phyloP scores from a whole-genome alignment of 2,329 filamentous ascomycete genomes.

The Fusarium cicatricum region DNA sequence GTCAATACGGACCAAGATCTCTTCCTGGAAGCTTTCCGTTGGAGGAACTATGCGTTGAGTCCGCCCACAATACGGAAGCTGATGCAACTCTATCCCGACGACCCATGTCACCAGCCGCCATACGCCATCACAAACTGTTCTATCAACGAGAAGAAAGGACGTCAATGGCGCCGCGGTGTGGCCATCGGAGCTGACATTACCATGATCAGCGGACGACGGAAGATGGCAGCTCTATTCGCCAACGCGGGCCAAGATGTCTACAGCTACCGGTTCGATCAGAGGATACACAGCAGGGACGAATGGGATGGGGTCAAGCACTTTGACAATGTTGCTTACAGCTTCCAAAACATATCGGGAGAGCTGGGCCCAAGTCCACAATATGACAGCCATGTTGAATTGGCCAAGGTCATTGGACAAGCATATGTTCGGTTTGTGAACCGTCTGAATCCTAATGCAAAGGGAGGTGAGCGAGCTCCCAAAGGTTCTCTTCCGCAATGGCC shows the following conservation, averaged over 20 bases:
- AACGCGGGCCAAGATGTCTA: constrained; percentile 48
- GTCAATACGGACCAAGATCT: constrained; percentile 54
- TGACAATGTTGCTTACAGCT: constrained; percentile 59
- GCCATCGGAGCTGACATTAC: constrained; percentile 58
- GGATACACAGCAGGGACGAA: constrained; percentile 51
- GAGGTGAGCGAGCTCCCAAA: constrained; percentile 19
- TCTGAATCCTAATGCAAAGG: constrained; percentile 51
- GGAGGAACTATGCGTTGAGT: constrained; percentile 56
- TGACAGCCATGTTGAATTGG: constrained; percentile 48
- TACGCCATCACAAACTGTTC: constrained; percentile 36
- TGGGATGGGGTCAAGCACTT: constrained; percentile 57
- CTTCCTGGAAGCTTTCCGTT: constrained; percentile 45
- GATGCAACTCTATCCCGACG: constrained; percentile 57
- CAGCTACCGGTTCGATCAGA: constrained; percentile 60
- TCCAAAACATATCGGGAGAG: constrained; percentile 58
- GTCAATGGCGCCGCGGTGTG: constrained; percentile 55
- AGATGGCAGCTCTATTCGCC: constrained; percentile 54
- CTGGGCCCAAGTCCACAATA: constrained; percentile 55
- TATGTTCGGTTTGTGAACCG: constrained; percentile 55
- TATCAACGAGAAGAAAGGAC: constrained; percentile 40
- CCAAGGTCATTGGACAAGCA: constrained; percentile 50
- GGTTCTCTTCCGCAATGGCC: constrained; percentile 52
- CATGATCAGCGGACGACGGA: constrained; percentile 57
- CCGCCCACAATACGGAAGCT: constrained; percentile 54
- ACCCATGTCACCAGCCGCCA: constrained; percentile 57